Base-by-base conservation (phyloP, 257 asterid species). In the Gynochthodes officinalis region DNA sequence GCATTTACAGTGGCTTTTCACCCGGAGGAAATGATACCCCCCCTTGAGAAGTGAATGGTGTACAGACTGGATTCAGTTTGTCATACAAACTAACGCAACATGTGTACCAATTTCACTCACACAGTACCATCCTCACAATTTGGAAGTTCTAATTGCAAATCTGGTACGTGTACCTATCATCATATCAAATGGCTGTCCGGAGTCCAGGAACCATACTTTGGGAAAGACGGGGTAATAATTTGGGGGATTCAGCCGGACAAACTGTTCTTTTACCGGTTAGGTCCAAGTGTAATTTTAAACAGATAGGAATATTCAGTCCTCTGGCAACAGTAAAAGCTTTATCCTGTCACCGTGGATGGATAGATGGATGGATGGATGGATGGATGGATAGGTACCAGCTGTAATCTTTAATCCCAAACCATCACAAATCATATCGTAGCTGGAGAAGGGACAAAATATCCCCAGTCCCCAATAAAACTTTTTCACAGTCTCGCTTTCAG, bases 401-500 rank as follows among this genome's bases (percentile, higher is more conserved):
- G 71, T 64, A 25, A 18, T 39, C 23, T 21, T 27, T 30, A 59
- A 59, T 59, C 64, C 64, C 40, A 59, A n/a, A n/a, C n/a, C n/a
- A n/a, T n/a, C n/a, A n/a, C 1, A 55, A 33, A 27, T 11, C 46
- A 21, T 43, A 8, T 4, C 10, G 19, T 5, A 32, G 44, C 25
- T n/a, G 32, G 27, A 40, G 19, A 64, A 64, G 23, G 52, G 69
- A 64, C 69, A 55, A 70, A 55, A 13, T 10, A 23, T 54, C 65
- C 52, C 62, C 73, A 68, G 14, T 49, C 37, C 37, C 46, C 46
- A 44, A 23, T 32, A 64, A 21, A 54, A 40, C 74, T 55, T 55
- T 50, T 44, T 4, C 50, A 10, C 62, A 27, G 75, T 71, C 74
- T 72, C 73, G 67, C 80, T 66, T 74, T 81, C 85, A 74, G 74